phyloP scores from a whole-genome alignment of 176 grass and related monocot species.

The Aegilops umbellulata region DNA sequence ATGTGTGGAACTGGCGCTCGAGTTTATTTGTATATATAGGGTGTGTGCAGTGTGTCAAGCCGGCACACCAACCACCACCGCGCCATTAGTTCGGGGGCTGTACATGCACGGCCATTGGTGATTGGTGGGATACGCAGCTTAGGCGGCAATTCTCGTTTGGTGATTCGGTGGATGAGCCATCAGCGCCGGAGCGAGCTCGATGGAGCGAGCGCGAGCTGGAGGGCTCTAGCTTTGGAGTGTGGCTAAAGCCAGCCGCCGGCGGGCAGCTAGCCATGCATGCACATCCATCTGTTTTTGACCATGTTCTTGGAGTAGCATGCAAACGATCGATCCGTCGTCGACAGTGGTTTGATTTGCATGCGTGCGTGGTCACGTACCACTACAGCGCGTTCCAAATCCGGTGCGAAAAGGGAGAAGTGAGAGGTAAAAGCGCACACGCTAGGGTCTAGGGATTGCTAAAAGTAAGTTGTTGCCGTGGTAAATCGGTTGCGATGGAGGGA shows the following conservation, averaged over 20 bases:
- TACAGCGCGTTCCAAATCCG: neutral
- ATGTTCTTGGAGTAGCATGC: conserved; percentile 6
- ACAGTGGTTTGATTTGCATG: conserved; percentile 28
- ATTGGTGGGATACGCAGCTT: conserved; percentile 28
- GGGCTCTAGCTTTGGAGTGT: conserved; percentile 52
- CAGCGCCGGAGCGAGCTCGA: conserved; percentile 24
- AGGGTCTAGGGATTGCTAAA: neutral
- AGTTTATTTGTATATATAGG: conserved; percentile 36
- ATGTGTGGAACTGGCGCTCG: conserved; percentile 4
- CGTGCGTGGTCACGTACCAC: neutral
- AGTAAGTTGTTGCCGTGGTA: neutral
- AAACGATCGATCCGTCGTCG: neutral
- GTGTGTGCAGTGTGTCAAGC: neutral
- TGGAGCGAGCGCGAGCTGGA: conserved; percentile 7
- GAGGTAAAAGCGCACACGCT: neutral
- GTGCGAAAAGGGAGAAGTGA: neutral
- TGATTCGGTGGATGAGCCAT: conserved; percentile 62
- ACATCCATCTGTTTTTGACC: conserved; percentile 24
- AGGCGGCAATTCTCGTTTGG: conserved; percentile 43
- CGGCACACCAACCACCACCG: conserved; percentile 32
- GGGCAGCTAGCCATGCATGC: conserved; percentile 19
- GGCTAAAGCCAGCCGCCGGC: conserved; percentile 50
- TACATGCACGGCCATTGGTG: neutral
- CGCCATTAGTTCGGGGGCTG: conserved; percentile 18
- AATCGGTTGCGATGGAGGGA: neutral